phyloP scores from a whole-genome alignment of 2,329 filamentous ascomycete genomes.

The Fusarium kyushuense region DNA sequence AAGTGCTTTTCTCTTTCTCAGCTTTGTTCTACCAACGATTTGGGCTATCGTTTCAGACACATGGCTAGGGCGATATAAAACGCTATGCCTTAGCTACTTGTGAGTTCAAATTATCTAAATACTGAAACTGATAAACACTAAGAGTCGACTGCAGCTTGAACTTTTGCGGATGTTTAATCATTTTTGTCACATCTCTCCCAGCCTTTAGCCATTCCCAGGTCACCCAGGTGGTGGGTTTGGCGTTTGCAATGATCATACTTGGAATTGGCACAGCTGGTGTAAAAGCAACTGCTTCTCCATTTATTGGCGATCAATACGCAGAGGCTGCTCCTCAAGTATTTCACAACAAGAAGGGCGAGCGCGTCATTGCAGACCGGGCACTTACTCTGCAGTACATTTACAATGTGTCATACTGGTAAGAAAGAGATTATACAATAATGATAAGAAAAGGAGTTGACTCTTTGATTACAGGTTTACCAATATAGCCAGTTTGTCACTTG shows the following conservation, averaged over 20 bases:
- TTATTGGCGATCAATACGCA: not conserved
- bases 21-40: not conserved
- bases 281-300: not conserved
- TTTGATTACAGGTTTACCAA: not conserved
- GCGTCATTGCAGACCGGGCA: not conserved
- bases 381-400: conserved; percentile 7
- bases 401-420: conserved; percentile 2
- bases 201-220: not conserved
- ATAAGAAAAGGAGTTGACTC: not conserved
- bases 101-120: not conserved
- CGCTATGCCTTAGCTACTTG: conserved; percentile 1
- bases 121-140: not conserved
- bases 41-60: conserved; percentile 3
- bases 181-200: not conserved
- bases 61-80: not conserved
- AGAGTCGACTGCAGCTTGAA: not conserved
- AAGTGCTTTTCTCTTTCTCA: conserved; percentile 1
- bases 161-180: conserved; percentile 1
- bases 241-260: not conserved
- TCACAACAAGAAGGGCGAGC: not conserved
- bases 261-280: conserved; percentile 1
- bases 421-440: not conserved
- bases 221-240: not conserved
- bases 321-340: not conserved
- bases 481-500: conserved; percentile 1